Percentiles rank a stretch among this genome's conserved stretches.
These are phyloP conservation scores for Acanthamoeba sp. DNA, from an alignment of 208 protist genomes.

Conservation along the genomic window DNA sequence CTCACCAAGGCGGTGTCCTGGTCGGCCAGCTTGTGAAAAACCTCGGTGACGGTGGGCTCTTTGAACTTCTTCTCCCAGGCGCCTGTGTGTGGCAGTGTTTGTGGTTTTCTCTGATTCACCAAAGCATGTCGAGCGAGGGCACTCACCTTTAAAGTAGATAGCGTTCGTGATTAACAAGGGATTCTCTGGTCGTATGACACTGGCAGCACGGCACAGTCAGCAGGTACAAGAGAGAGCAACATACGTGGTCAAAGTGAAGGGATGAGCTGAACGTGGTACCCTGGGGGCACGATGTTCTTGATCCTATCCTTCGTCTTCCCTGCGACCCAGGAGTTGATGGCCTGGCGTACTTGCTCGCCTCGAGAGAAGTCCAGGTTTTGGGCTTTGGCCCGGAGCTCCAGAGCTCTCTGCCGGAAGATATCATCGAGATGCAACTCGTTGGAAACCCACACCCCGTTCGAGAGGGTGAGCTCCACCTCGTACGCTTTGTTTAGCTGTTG, in stretches of 20 bases:
- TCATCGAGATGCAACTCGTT: background rate
- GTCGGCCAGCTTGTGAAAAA: background rate
- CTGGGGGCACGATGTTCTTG: background rate
- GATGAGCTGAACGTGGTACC: no score
- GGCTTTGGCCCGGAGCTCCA: background rate
- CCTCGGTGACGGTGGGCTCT: no score
- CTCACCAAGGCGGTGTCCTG: background rate
- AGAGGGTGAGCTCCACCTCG: background rate
- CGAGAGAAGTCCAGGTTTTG: background rate
- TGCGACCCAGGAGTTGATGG: conserved; percentile 40
- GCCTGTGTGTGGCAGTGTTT: no score
- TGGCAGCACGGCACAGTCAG: no score
- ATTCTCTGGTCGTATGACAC: background rate
- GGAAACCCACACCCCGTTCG: conserved; percentile 15
- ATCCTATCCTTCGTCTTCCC: conserved; percentile 27
- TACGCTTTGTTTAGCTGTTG: background rate
- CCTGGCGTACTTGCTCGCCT: background rate
- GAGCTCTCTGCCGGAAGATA: background rate
- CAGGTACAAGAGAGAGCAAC: no score
- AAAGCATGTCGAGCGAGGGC: no score
- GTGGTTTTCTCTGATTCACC: no score
- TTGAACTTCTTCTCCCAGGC: background rate
- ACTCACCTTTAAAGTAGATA: conserved; percentile 36
- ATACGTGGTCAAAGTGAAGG: no score
- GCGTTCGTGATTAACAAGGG: conserved; percentile 19